These are phyloP conservation scores for Suhomyces bribrorum DNA, from an alignment of 1,139 yeast species.

Conservation along the genomic window DNA sequence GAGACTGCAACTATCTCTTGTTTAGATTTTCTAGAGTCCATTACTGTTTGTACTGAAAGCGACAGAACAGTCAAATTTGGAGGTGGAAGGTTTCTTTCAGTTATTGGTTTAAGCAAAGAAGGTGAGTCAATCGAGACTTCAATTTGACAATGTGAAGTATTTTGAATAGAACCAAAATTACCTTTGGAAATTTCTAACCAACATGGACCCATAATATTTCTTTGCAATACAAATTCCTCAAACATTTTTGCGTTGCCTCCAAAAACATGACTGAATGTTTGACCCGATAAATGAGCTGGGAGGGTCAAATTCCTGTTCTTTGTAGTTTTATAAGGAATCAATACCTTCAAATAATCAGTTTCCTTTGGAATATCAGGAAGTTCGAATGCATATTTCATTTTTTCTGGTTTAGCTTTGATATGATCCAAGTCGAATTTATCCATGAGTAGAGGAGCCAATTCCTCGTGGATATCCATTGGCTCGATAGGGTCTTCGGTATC, in stretches of 20 bases:
- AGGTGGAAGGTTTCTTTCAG: conserved; percentile 53
- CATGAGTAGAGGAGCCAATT: conserved; percentile 65
- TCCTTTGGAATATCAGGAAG: conserved; percentile 76
- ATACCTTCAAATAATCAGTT: conserved; percentile 76
- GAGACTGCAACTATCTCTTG: conserved; percentile 90
- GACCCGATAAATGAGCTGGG: conserved; percentile 71
- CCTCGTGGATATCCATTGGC: conserved; percentile 73
- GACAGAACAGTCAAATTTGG: conserved; percentile 66
- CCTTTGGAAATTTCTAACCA: conserved; percentile 79
- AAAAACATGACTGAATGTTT: conserved; percentile 75
- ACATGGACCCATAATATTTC: conserved; percentile 95
- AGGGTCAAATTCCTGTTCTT: conserved; percentile 48
- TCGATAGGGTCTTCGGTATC: conserved; percentile 35
- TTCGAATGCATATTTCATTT: conserved; percentile 87
- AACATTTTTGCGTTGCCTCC: conserved; percentile 76
- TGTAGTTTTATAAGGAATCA: conserved; percentile 69
- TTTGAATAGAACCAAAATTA: conserved; percentile 58
- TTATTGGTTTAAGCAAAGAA: conserved; percentile 46
- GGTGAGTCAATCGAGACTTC: conserved; percentile 66
- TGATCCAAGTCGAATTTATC: conserved; percentile 61
- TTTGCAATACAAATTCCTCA: conserved; percentile 82
- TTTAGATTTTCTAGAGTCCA: conserved; percentile 68
- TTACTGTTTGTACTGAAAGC: conserved; percentile 74
- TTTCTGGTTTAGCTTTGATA: conserved; percentile 70
- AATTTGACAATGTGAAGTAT: conserved; percentile 78